phyloP scores from a whole-genome alignment of 768 basidiomycete genomes.

The Exidia glandulosa region DNA sequence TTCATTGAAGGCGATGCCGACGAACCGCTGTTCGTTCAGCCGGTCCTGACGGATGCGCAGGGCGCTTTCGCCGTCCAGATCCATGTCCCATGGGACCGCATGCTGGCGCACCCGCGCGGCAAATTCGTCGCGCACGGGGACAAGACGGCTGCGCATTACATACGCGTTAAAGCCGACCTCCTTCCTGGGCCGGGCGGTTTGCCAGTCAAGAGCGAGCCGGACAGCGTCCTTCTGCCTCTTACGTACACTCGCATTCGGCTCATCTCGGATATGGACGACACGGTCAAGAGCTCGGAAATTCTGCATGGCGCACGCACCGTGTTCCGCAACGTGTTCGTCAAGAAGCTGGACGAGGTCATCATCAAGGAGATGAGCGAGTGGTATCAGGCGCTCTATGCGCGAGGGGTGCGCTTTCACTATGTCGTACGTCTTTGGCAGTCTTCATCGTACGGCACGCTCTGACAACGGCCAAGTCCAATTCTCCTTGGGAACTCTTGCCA shows the following conservation, averaged over 20 bases:
- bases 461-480: slow-evolving; percentile 53
- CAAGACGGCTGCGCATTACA: not conserved
- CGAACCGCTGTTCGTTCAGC: slow-evolving; percentile 38
- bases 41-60: slow-evolving; percentile 50
- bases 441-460: slow-evolving; percentile 8
- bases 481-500: slow-evolving; percentile 75
- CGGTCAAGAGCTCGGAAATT: slow-evolving; percentile 74
- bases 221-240: slow-evolving; percentile 26
- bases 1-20: slow-evolving; percentile 18
- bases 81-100: slow-evolving; percentile 53
- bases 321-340: slow-evolving; percentile 88
- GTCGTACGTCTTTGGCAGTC: slow-evolving; percentile 55
- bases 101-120: slow-evolving; percentile 50
- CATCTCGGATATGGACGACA: slow-evolving; percentile 93
- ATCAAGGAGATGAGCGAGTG: slow-evolving; percentile 82
- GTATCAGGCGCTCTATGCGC: slow-evolving; percentile 57
- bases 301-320: slow-evolving; percentile 66
- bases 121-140: slow-evolving; percentile 49
- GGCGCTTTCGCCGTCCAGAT: slow-evolving; percentile 65
- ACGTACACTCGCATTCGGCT: slow-evolving; percentile 60
- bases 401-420: slow-evolving; percentile 80
- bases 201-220: not conserved
- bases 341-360: slow-evolving; percentile 63
- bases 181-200: not conserved
- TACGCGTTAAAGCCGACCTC: slow-evolving; percentile 6